A percentile compares a stretch with the other conserved stretches of the same genome.
phyloP scores from a whole-genome alignment of 2,329 filamentous ascomycete species.

The Sporothrix inflata region DNA sequence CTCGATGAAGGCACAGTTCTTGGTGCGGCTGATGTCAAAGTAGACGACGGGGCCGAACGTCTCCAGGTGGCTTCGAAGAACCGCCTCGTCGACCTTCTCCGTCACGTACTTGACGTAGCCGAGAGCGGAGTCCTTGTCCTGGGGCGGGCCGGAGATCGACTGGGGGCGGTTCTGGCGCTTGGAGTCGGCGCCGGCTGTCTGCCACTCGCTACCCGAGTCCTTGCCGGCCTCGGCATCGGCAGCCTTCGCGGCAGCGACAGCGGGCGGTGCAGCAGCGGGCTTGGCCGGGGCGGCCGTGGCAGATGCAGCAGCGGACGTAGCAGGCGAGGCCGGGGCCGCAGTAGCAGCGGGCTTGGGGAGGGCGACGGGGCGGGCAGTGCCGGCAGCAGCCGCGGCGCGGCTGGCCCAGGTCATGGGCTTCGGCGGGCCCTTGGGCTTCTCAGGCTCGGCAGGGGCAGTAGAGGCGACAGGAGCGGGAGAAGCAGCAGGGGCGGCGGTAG shows the following conservation, averaged over 20 bases:
- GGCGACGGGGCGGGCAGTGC: constrained; percentile 55
- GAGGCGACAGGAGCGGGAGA: constrained; percentile 55
- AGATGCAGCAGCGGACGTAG: constrained; percentile 57
- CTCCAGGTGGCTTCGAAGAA: constrained; percentile 71
- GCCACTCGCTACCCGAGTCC: constrained; percentile 75
- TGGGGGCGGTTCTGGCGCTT: constrained; percentile 81
- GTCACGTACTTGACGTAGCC: constrained; percentile 97
- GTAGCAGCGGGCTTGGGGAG: constrained; percentile 64
- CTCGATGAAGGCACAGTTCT: constrained; percentile 98
- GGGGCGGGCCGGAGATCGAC: constrained; percentile 60
- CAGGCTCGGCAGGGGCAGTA: constrained; percentile 48
- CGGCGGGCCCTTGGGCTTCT: constrained; percentile 52
- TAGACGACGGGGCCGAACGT: constrained; percentile 72
- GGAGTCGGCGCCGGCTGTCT: constrained; percentile 80
- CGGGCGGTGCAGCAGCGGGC: constrained; percentile 38
- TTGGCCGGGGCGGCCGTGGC: constrained; percentile 51
- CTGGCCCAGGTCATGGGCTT: constrained; percentile 79
- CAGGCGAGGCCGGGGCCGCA: constrained; percentile 55
- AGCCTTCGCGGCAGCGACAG: constrained; percentile 36
- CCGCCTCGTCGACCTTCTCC: constrained; percentile 77
- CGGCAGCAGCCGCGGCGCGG: constrained; percentile 62
- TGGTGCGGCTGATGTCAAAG: constrained; percentile 79
- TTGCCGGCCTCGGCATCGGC: constrained; percentile 43
- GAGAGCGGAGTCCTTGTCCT: constrained; percentile 74
- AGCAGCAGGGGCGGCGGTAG: constrained; percentile 50